These are phyloP conservation scores for Flaveria bidentis DNA, from an alignment of 129 eudicot genomes.

Conservation along the genomic window DNA sequence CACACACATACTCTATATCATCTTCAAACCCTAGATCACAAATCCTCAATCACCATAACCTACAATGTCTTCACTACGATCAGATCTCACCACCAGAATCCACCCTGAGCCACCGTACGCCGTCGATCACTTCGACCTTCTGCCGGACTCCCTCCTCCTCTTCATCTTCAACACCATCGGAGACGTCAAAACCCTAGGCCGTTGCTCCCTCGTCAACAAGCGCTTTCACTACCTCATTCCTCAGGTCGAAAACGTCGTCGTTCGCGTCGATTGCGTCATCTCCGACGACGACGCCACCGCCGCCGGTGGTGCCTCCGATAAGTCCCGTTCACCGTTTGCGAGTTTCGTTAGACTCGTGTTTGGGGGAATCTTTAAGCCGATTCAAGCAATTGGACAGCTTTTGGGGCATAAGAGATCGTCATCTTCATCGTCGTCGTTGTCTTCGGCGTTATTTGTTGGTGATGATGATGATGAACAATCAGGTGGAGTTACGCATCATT, in stretches of 20 bases:
- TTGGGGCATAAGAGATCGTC: slow-evolving; percentile 38
- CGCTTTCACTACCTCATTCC: slow-evolving; percentile 68
- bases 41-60: neutral
- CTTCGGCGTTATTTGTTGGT: slow-evolving; percentile 21
- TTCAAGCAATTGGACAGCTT: slow-evolving; percentile 59
- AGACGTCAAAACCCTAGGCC: slow-evolving; percentile 74
- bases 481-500: slow-evolving; percentile 64
- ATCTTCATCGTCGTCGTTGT: slow-evolving; percentile 14
- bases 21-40: slow-evolving; percentile 22
- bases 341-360: slow-evolving; percentile 43
- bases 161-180: slow-evolving; percentile 72
- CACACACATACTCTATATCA: neutral
- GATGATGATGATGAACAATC: slow-evolving; percentile 29
- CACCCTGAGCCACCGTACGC: slow-evolving; percentile 47
- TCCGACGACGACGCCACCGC: slow-evolving; percentile 63
- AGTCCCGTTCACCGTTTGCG: slow-evolving; percentile 52
- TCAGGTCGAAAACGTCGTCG: slow-evolving; percentile 68
- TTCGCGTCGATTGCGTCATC: slow-evolving; percentile 83
- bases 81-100: slow-evolving; percentile 54
- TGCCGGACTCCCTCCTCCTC: slow-evolving; percentile 67
- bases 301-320: slow-evolving; percentile 26
- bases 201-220: slow-evolving; percentile 63
- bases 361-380: slow-evolving; percentile 59
- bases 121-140: slow-evolving; percentile 64
- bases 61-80: slow-evolving; percentile 35